Conservation (phyloP, 139 green algal species). For the Chlamydomonas sp. region DNA sequence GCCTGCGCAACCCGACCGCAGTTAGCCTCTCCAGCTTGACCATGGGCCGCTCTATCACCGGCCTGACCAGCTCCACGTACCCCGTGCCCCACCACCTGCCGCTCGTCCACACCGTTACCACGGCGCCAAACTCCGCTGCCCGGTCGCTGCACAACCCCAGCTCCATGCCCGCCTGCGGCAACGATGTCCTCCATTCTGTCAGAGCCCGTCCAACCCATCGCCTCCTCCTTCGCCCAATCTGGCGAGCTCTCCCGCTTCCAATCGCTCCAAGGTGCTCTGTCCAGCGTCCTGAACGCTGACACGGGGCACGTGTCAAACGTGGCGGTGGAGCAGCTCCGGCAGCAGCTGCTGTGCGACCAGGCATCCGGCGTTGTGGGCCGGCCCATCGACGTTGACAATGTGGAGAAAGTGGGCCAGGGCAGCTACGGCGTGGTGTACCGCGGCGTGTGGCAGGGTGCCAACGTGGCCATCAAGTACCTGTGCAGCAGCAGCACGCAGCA, state of each 20-base stretch:
- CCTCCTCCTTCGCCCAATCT: background rate
- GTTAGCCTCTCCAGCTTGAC: background rate
- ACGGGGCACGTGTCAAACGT: constrained; percentile 21
- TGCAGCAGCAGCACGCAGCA: constrained; percentile 1
- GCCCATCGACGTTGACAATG: constrained; percentile 34
- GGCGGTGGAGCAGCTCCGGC: constrained; percentile 29
- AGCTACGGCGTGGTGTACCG: constrained; percentile 39
- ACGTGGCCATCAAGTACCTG: constrained; percentile 45
- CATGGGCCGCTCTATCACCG: background rate
- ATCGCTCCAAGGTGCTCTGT: background rate
- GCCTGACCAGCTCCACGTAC: background rate
- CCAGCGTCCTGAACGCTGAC: constrained; percentile 14
- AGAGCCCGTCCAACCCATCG: background rate
- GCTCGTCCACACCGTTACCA: background rate
- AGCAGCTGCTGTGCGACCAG: constrained; percentile 17
- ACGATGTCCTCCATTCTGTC: constrained; percentile 29
- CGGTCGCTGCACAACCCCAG: background rate
- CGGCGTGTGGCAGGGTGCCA: constrained; percentile 42
- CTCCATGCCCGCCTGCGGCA: background rate
- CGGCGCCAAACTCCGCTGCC: background rate
- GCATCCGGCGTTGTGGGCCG: background rate
- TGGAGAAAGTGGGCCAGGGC: constrained; percentile 37
- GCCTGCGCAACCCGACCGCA: too few species aligned
- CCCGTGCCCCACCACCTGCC: too few species aligned
- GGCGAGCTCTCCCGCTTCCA: constrained; percentile 1